Evolutionary conservation across 306 rosid species (phyloP), one percentile per base, ranked within the genome.

Genomic region (Lithocarpus polystachyus): DNA sequence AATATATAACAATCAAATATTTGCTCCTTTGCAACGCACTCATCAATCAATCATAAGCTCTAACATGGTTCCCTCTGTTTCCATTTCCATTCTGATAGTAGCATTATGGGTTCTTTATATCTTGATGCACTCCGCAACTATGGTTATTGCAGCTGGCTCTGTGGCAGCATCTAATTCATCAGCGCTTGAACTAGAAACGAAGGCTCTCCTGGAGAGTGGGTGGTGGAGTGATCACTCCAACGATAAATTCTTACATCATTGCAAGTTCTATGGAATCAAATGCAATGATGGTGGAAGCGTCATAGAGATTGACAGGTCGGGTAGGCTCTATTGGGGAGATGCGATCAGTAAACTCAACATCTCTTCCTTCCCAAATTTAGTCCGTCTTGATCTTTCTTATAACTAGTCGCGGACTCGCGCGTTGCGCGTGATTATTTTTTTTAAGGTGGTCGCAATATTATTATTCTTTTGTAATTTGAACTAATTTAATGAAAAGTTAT

Each of bases 331-430:
- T 9, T 5, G 5, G 5, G 29, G 4, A 20, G 2, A 5, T 4
- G 10, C 4, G 22, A 28, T 4, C 35, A 23, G 57, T 15, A 29
- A 26, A 1, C 3, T 77, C 74, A 23, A 68, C 75, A 22, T 20
- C 5, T n/a, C 74, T 55, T 53, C 9, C 54, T 54, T 77, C 22
- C 75, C 81, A 5, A 72, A 79, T 23, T 54, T 72, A 22, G 68
- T 4, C 10, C 1, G 1, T 29, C 19, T 76, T 2, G 0, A 17
- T 5, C 77, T 81, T 51, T 69, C 84, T n/a, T n/a, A n/a, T n/a
- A n/a, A n/a, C n/a, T n/a, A n/a, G n/a, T n/a, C n/a, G n/a, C n/a
- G n/a, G n/a, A n/a, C n/a, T n/a, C n/a, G n/a, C n/a, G n/a, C n/a
- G n/a, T n/a, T n/a, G n/a, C n/a, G n/a, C n/a, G n/a, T n/a, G n/a